A percentile compares a stretch with the other conserved stretches of the same genome.
phyloP scores from a whole-genome alignment of 2,329 filamentous ascomycete species.

The Plectosphaerella plurivora region DNA sequence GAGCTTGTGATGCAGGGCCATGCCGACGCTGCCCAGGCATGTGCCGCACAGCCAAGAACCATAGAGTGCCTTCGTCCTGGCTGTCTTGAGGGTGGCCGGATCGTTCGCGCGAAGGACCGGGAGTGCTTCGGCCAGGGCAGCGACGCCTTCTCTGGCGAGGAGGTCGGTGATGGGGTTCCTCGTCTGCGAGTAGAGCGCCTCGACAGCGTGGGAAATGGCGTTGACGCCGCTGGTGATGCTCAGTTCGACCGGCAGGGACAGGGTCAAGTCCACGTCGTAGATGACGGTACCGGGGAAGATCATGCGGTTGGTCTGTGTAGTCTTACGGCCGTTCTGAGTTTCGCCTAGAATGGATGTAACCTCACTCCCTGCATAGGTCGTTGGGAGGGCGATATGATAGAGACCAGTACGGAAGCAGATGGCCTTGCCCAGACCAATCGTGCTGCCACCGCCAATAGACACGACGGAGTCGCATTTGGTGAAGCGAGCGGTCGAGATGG shows the following conservation, averaged over 20 bases:
- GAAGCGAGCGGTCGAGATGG: slow-evolving; percentile 39
- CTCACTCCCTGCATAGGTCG: slow-evolving; percentile 58
- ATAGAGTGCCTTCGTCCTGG: slow-evolving; percentile 60
- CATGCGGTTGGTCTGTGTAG: slow-evolving; percentile 51
- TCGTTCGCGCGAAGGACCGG: not conserved
- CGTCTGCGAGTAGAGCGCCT: slow-evolving; percentile 59
- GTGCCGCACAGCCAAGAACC: slow-evolving; percentile 62
- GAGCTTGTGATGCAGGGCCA: slow-evolving; percentile 65
- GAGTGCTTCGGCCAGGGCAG: slow-evolving; percentile 38
- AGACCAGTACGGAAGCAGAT: slow-evolving; percentile 50
- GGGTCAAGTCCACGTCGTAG: slow-evolving; percentile 60
- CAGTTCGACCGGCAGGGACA: slow-evolving; percentile 49
- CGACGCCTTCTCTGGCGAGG: slow-evolving; percentile 53
- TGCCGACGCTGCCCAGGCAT: slow-evolving; percentile 54
- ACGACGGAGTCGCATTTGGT: slow-evolving; percentile 48
- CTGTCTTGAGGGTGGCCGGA: not conserved
- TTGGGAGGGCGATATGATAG: slow-evolving; percentile 54
- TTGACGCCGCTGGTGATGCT: slow-evolving; percentile 59
- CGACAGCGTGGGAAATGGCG: slow-evolving; percentile 62
- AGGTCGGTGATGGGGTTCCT: slow-evolving; percentile 56
- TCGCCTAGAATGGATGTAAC: slow-evolving; percentile 64
- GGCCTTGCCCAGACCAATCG: slow-evolving; percentile 58
- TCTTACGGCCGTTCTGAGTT: slow-evolving; percentile 53
- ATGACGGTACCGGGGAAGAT: slow-evolving; percentile 58
- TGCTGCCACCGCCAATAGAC: slow-evolving; percentile 59